Percentiles rank a stretch among this genome's conserved stretches.
phyloP scores from a whole-genome alignment of 768 basidiomycete species.

The Rhizopogon sp. region DNA sequence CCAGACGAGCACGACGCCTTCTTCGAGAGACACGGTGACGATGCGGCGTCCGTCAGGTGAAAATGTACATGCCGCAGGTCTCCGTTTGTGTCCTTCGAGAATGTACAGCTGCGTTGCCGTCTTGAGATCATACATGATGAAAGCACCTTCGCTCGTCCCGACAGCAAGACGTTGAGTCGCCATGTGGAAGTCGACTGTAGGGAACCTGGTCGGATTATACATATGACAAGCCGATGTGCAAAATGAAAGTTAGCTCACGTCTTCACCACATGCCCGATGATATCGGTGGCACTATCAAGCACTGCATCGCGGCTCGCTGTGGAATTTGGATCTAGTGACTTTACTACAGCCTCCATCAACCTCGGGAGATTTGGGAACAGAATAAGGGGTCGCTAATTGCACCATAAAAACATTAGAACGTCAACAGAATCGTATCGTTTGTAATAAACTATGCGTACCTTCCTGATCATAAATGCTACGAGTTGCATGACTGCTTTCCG shows the following conservation, averaged over 20 bases:
- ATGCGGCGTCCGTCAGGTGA: slow-evolving; percentile 91
- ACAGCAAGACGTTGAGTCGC: slow-evolving; percentile 84
- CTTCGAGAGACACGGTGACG: slow-evolving; percentile 82
- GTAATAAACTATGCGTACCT: slow-evolving; percentile 38
- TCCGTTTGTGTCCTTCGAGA: slow-evolving; percentile 84
- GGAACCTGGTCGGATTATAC: slow-evolving; percentile 51
- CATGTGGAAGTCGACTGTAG: slow-evolving; percentile 91
- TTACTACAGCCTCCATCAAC: slow-evolving; percentile 92
- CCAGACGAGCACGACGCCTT: slow-evolving; percentile 86
- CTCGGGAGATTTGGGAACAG: slow-evolving; percentile 80
- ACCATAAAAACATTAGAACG: neutral
- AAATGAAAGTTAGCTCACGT: slow-evolving; percentile 47
- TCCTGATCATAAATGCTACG: slow-evolving; percentile 89
- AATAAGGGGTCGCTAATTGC: slow-evolving; percentile 71
- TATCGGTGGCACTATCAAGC: slow-evolving; percentile 87
- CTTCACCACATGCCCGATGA: slow-evolving; percentile 90
- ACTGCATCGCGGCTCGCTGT: slow-evolving; percentile 77
- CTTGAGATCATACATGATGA: slow-evolving; percentile 95
- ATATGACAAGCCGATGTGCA: neutral
- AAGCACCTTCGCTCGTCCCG: slow-evolving; percentile 90
- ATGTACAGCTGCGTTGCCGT: slow-evolving; percentile 94
- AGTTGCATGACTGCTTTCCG: slow-evolving; percentile 89
- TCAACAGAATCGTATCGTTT: neutral
- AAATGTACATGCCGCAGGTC: slow-evolving; percentile 81
- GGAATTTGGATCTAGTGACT: slow-evolving; percentile 90